Evolutionary conservation across 768 basidiomycete genomes (phyloP).

Genomic region (Trametes meyenii): DNA sequence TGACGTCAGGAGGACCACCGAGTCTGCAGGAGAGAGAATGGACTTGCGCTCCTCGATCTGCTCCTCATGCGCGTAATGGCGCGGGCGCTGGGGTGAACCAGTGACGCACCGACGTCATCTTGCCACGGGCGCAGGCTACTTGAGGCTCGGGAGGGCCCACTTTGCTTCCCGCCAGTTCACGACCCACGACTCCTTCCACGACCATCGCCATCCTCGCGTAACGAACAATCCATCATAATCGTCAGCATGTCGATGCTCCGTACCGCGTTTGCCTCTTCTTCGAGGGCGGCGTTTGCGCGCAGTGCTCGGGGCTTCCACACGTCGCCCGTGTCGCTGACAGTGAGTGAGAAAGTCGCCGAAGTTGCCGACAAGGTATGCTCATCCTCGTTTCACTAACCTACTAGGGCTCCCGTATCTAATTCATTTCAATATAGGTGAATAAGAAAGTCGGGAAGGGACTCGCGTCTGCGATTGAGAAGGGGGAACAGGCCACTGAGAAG

Average conservation of each 20-base stretch:
- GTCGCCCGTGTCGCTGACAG: slow-evolving; percentile 37
- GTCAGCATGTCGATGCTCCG: slow-evolving; percentile 33
- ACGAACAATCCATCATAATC: not conserved
- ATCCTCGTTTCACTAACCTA: no score
- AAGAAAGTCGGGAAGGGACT: slow-evolving; percentile 42
- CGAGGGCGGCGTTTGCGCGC: slow-evolving; percentile 24
- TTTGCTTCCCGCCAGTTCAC: not conserved
- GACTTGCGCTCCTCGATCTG: not conserved
- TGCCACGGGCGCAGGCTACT: slow-evolving; percentile 1
- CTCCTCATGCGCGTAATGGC: slow-evolving; percentile 10
- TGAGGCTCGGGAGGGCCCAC: not conserved
- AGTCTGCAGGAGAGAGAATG: not conserved
- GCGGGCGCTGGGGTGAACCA: not conserved
- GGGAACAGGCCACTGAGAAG: slow-evolving; percentile 42
- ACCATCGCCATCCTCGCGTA: slow-evolving; percentile 1
- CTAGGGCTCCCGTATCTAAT: not conserved
- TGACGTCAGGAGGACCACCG: slow-evolving; percentile 5
- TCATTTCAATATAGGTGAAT: slow-evolving; percentile 37
- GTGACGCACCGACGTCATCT: slow-evolving; percentile 22
- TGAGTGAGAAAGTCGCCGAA: slow-evolving; percentile 44
- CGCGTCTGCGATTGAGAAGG: slow-evolving; percentile 46
- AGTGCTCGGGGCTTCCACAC: slow-evolving; percentile 33
- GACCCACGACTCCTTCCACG: not conserved
- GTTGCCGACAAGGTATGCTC: slow-evolving; percentile 40
- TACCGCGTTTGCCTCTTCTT: slow-evolving; percentile 27